Percentiles rank a stretch among this genome's conserved stretches.
These are phyloP conservation scores for Marchantia polymorpha DNA, from an alignment of 225 moss, liverwort and hornwort genomes.

Conservation along the genomic window DNA sequence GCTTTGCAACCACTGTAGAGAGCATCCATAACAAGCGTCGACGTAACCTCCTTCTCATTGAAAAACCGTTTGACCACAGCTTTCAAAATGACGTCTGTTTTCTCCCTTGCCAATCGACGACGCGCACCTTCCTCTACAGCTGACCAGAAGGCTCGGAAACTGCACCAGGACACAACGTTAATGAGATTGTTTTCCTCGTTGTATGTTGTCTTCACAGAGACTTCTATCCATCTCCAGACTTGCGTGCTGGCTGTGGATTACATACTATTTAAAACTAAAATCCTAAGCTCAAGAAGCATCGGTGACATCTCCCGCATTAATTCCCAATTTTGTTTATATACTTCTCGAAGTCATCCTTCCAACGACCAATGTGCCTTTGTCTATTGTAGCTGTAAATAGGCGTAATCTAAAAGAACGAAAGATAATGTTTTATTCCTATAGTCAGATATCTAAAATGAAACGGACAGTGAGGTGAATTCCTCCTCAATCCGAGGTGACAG, in stretches of 20 bases:
- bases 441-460: too few species aligned
- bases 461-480: too few species aligned
- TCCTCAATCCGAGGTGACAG: too few species aligned
- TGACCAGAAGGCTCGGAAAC: slow-evolving; percentile 96
- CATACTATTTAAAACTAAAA: too few species aligned
- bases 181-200: background rate
- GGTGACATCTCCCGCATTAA: background rate
- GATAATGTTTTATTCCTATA: too few species aligned
- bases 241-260: too few species aligned
- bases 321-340: too few species aligned
- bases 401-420: too few species aligned
- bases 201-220: background rate
- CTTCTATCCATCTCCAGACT: too few species aligned
- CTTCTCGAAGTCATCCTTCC: too few species aligned
- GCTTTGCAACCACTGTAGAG: slow-evolving; percentile 99
- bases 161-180: slow-evolving; percentile 31
- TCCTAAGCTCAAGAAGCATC: background rate
- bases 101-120: slow-evolving; percentile 82
- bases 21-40: slow-evolving; percentile 99
- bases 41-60: slow-evolving; percentile 99
- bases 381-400: too few species aligned
- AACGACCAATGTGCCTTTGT: too few species aligned
- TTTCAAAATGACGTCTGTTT: slow-evolving; percentile 94
- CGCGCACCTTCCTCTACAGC: slow-evolving; percentile 87
- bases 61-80: slow-evolving; percentile 98